Evolutionary conservation across 805 yeast species (phyloP).

Genomic region (Monosporozyma aquatica): DNA sequence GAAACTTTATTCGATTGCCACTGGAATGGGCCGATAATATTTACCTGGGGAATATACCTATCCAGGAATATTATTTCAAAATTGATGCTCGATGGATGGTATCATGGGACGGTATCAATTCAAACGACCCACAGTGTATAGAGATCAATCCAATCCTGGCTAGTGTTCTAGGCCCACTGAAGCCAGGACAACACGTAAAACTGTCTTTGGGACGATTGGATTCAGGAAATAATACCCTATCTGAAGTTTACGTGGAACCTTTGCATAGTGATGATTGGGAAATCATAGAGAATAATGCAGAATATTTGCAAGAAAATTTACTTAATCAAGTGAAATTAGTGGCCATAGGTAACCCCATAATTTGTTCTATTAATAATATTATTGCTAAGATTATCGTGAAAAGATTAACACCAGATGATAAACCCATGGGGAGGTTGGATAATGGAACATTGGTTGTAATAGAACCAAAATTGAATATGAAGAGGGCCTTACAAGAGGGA

Average conservation of each 20-base stretch:
- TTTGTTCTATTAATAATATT: slow-evolving; percentile 60
- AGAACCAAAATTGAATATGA: slow-evolving; percentile 52
- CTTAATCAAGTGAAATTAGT: slow-evolving; percentile 77
- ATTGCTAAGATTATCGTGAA: slow-evolving; percentile 50
- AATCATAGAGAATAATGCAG: slow-evolving; percentile 73
- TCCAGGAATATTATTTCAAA: slow-evolving; percentile 8
- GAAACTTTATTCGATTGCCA: slow-evolving; percentile 27
- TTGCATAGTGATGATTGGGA: slow-evolving; percentile 80
- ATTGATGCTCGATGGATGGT: slow-evolving; percentile 4
- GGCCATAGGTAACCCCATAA: slow-evolving; percentile 44
- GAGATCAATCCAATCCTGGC: slow-evolving; percentile 25
- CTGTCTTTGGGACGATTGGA: slow-evolving; percentile 12
- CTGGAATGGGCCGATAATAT: slow-evolving; percentile 5
- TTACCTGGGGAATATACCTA: slow-evolving; percentile 3
- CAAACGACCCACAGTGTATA: slow-evolving; percentile 9
- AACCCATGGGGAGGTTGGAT: slow-evolving; percentile 42
- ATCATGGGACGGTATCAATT: slow-evolving; percentile 13
- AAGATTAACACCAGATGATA: slow-evolving; percentile 35
- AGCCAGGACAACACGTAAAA: slow-evolving; percentile 4
- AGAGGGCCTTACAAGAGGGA: slow-evolving; percentile 19
- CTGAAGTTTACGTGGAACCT: slow-evolving; percentile 70
- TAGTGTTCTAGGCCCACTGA: not conserved
- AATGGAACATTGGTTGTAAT: slow-evolving; percentile 64
- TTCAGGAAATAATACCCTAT: slow-evolving; percentile 27
- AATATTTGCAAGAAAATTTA: slow-evolving; percentile 60